phyloP scores from a whole-genome alignment of 441 rosid genomes.

The Daphne laureola region DNA sequence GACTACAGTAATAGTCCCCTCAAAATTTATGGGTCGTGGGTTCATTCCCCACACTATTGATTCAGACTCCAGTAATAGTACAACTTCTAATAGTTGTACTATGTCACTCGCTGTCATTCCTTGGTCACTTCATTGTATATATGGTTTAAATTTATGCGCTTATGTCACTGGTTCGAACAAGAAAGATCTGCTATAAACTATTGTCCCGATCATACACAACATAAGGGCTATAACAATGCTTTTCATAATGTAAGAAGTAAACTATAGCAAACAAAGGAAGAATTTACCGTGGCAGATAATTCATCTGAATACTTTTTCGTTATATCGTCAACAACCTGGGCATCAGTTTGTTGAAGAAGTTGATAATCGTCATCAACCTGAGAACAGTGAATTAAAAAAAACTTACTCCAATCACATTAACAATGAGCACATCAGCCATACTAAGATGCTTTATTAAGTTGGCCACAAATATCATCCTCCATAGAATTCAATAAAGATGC shows the following conservation, averaged over 20 bases:
- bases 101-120: no score
- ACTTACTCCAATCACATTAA: background rate
- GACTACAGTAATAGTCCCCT: no score
- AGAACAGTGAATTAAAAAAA: background rate
- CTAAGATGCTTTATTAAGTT: background rate
- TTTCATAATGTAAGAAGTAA: background rate
- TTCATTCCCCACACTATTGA: no score
- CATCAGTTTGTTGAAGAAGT: constrained; percentile 33
- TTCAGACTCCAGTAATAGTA: no score
- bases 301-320: constrained; percentile 47
- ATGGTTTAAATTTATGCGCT: no score
- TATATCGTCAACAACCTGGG: constrained; percentile 24
- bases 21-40: no score
- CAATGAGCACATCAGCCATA: constrained; percentile 1
- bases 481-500: constrained; percentile 1
- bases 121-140: no score
- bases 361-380: constrained; percentile 44
- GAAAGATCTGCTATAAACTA: background rate
- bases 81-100: no score
- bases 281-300: constrained; percentile 27
- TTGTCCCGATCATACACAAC: no score
- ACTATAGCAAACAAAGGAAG: background rate
- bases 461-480: background rate
- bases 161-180: no score
- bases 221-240: no score